These are phyloP conservation scores for Aspergillus floridensis DNA, from an alignment of 2,329 filamentous ascomycete species.

Conservation along the genomic window DNA sequence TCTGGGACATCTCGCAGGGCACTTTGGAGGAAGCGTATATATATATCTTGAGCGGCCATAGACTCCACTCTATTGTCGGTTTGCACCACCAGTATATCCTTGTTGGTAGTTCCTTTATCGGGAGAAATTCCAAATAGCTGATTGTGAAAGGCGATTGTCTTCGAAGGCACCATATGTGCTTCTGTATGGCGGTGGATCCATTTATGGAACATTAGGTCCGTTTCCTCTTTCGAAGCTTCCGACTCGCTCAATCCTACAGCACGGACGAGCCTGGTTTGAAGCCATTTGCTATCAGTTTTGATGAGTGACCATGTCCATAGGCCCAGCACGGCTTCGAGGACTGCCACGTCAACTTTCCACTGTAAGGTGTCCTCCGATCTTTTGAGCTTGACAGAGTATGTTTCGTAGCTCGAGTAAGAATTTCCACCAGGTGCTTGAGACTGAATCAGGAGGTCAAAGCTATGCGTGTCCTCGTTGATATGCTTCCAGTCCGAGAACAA, in stretches of 20 bases:
- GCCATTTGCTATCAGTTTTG: slow-evolving; percentile 20
- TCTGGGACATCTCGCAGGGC: slow-evolving; percentile 12
- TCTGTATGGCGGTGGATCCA: slow-evolving; percentile 32
- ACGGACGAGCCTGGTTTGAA: slow-evolving; percentile 15
- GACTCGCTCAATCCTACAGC: slow-evolving; percentile 22
- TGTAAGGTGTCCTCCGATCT: slow-evolving; percentile 22
- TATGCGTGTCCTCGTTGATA: slow-evolving; percentile 1
- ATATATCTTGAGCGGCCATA: slow-evolving; percentile 37
- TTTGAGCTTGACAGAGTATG: slow-evolving; percentile 17
- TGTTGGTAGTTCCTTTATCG: slow-evolving; percentile 1
- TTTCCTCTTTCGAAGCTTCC: slow-evolving; percentile 22
- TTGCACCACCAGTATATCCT: slow-evolving; percentile 23
- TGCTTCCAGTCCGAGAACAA: slow-evolving; percentile 25
- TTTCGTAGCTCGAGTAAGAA: slow-evolving; percentile 4
- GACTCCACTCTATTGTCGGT: slow-evolving; percentile 23
- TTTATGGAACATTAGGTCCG: slow-evolving; percentile 30
- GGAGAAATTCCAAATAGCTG: slow-evolving; percentile 23
- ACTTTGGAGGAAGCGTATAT: slow-evolving; percentile 27
- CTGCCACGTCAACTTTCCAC: slow-evolving; percentile 25
- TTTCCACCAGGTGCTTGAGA: slow-evolving; percentile 11
- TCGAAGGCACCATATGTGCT: slow-evolving; percentile 19
- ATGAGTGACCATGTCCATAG: slow-evolving; percentile 34
- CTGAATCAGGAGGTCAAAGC: slow-evolving; percentile 21
- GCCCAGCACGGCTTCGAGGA: slow-evolving; percentile 34
- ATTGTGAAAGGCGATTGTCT: slow-evolving; percentile 16